Conservation (phyloP, 345 rosid genomes). For the Aquilaria yunnanensis region DNA sequence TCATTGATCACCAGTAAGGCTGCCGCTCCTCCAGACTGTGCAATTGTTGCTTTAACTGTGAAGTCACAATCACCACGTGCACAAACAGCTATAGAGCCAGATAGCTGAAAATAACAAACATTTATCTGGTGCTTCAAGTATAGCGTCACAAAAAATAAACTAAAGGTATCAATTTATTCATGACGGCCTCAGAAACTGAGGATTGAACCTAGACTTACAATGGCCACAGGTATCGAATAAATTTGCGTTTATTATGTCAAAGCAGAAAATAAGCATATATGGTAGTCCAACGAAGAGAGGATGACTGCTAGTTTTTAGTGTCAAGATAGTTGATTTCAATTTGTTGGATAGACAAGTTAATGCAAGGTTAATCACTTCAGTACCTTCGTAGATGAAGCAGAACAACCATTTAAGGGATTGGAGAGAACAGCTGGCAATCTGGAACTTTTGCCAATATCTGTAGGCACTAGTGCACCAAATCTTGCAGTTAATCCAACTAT, state of each 20-base stretch:
- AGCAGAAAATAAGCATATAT: no score
- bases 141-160: not conserved
- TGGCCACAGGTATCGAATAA: not conserved
- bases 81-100: conserved; percentile 57
- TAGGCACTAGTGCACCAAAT: conserved; percentile 63
- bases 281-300: not conserved
- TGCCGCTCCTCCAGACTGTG: conserved; percentile 73
- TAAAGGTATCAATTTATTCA: not conserved
- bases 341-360: not conserved
- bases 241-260: not conserved
- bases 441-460: conserved; percentile 37
- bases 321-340: no score
- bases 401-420: conserved; percentile 65
- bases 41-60: conserved; percentile 67
- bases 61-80: conserved; percentile 79
- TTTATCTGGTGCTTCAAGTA: not conserved
- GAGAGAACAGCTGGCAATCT: conserved; percentile 48
- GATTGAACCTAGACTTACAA: not conserved
- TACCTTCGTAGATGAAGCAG: conserved; percentile 66
- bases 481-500: conserved; percentile 66
- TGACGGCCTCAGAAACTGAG: not conserved
- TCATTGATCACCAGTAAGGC: conserved; percentile 77
- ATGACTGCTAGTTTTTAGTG: no score
- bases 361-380: not conserved
- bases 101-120: conserved; percentile 37